Conservation (phyloP, 768 basidiomycete genomes). For the Tylopilus balloui region DNA sequence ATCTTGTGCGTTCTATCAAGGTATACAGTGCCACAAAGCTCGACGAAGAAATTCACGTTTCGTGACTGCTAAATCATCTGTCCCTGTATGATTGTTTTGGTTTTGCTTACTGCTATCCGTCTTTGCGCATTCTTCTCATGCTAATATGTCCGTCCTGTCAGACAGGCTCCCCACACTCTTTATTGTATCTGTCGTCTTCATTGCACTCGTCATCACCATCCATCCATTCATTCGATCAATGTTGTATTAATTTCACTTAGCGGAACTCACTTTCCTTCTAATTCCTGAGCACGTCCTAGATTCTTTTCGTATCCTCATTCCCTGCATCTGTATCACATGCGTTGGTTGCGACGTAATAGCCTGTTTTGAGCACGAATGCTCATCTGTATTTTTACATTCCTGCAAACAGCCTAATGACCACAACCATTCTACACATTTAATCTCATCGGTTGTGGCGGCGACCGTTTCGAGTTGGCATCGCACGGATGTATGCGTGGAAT, state of each 20-base stretch:
- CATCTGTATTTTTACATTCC: conserved; percentile 19
- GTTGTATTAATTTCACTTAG: conserved; percentile 12
- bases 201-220: neutral
- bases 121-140: neutral
- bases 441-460: conserved; percentile 8
- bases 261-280: conserved; percentile 7
- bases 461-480: conserved; percentile 19
- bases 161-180: conserved; percentile 19
- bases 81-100: neutral
- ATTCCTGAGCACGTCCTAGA: conserved; percentile 1
- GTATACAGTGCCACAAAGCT: conserved; percentile 50
- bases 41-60: conserved; percentile 26
- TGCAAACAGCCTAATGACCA: conserved; percentile 7
- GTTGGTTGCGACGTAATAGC: conserved; percentile 5
- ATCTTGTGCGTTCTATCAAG: conserved; percentile 48
- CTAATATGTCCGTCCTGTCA: conserved; percentile 5
- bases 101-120: neutral
- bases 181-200: neutral
- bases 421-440: neutral
- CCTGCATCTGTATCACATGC: conserved; percentile 6
- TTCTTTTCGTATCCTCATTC: conserved; percentile 7
- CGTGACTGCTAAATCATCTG: conserved; percentile 10
- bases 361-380: neutral
- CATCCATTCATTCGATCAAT: conserved; percentile 2
- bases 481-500: conserved; percentile 3